A percentile compares a stretch with the other conserved stretches of the same genome.
These are phyloP conservation scores for Apium graveolens DNA, from an alignment of 129 eudicot genomes.

Conservation along the genomic window DNA sequence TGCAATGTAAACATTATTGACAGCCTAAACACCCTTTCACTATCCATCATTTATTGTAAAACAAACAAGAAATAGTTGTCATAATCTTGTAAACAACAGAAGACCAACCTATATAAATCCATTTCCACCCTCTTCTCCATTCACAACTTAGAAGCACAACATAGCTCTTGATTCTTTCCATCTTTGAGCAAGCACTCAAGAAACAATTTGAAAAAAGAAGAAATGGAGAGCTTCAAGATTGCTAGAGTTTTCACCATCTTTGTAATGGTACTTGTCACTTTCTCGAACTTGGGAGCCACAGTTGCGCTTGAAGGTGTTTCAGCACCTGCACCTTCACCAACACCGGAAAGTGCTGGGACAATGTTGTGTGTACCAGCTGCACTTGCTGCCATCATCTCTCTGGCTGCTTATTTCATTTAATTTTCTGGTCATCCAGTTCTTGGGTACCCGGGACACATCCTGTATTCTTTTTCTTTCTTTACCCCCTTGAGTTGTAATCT, in stretches of 20 bases:
- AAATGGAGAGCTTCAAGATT: slow-evolving; percentile 30
- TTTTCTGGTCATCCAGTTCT: neutral
- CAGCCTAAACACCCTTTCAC: neutral
- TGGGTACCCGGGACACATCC: neutral
- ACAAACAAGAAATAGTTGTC: slow-evolving; percentile 13
- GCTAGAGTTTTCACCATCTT: slow-evolving; percentile 19
- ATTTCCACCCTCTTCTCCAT: neutral
- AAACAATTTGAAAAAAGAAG: neutral
- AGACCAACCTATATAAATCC: slow-evolving; percentile 7
- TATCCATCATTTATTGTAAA: neutral
- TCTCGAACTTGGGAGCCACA: slow-evolving; percentile 17
- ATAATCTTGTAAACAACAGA: slow-evolving; percentile 17
- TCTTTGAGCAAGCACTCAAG: neutral
- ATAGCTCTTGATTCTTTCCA: neutral
- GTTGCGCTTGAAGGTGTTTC: slow-evolving; percentile 21
- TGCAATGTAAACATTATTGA: neutral
- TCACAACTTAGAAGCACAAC: neutral
- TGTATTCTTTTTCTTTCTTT: neutral
- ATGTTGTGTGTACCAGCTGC: neutral
- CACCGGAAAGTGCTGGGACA: neutral
- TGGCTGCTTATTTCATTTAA: neutral
- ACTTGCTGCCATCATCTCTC: neutral
- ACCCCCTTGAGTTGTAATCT: neutral
- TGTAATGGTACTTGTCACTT: slow-evolving; percentile 21
- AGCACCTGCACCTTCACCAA: slow-evolving; percentile 3